These are phyloP conservation scores for Picochlorum sp. DNA, from an alignment of 139 green algal genomes.

Conservation along the genomic window DNA sequence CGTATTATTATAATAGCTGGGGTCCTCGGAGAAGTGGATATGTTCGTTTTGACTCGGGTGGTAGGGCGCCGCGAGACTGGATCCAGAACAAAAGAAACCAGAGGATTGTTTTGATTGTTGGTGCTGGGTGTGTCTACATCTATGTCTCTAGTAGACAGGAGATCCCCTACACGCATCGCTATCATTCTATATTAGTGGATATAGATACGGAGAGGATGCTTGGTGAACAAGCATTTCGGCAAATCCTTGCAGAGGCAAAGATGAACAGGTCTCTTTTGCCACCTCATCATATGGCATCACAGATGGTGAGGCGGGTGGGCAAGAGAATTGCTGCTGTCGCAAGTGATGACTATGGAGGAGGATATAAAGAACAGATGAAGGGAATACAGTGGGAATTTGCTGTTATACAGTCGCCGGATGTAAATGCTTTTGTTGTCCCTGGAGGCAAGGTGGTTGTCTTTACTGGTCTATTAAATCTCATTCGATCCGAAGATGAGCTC, in stretches of 20 bases:
- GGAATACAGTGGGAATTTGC: constrained; percentile 72
- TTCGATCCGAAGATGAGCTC: constrained; percentile 61
- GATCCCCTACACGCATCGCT: constrained; percentile 42
- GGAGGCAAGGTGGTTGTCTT: constrained; percentile 80
- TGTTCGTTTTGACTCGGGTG: no score
- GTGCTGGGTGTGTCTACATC: constrained; percentile 15
- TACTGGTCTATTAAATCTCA: constrained; percentile 56
- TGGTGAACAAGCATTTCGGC: constrained; percentile 32
- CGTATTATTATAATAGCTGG: no score
- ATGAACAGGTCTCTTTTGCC: constrained; percentile 40
- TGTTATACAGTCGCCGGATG: constrained; percentile 54
- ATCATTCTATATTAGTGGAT: constrained; percentile 39
- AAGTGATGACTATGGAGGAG: constrained; percentile 41
- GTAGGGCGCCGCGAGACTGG: no score
- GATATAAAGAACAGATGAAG: constrained; percentile 50
- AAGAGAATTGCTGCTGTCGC: constrained; percentile 30
- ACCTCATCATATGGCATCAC: constrained; percentile 23
- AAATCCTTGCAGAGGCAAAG: constrained; percentile 34
- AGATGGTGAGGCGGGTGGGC: constrained; percentile 21
- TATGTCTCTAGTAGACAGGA: constrained; percentile 26
- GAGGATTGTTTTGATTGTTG: neutral
- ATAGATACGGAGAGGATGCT: constrained; percentile 20
- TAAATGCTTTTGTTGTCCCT: constrained; percentile 83
- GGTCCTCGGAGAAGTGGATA: no score
- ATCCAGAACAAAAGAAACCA: neutral